Conservation (phyloP, 306 rosid species). For the Cicer pinnatifidum region DNA sequence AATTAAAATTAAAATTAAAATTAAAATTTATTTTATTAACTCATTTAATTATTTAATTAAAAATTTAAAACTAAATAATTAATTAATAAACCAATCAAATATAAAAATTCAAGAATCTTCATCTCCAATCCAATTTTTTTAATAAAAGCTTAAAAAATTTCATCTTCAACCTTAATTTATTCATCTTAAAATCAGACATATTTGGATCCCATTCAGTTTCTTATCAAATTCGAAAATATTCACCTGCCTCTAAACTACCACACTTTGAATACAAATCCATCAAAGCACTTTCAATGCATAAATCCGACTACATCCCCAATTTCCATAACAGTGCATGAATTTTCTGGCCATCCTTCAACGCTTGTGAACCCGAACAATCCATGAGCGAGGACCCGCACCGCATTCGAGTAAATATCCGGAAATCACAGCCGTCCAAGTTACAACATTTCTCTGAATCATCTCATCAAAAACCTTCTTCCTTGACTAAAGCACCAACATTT, state of each 20-base stretch:
- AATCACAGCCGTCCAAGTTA: constrained; percentile 89
- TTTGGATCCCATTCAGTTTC: too few relatives aligned
- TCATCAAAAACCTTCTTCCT: constrained; percentile 75
- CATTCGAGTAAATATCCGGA: constrained; percentile 73
- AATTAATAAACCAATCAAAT: too few relatives aligned
- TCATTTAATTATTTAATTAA: too few relatives aligned
- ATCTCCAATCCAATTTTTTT: too few relatives aligned
- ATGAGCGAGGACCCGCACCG: constrained; percentile 56
- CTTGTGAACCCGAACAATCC: constrained; percentile 87
- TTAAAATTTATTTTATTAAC: too few relatives aligned
- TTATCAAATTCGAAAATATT: too few relatives aligned
- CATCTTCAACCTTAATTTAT: too few relatives aligned
- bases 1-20: too few relatives aligned
- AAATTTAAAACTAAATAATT: too few relatives aligned
- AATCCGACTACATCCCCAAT: constrained; percentile 71
- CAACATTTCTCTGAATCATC: constrained; percentile 78
- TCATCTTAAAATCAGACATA: too few relatives aligned
- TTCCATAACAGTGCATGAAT: constrained; percentile 81
- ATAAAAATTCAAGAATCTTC: too few relatives aligned
- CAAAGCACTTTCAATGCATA: constrained; percentile 81
- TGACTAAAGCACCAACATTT: constrained; percentile 61
- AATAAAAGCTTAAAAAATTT: too few relatives aligned
- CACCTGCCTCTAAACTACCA: constrained; percentile 68
- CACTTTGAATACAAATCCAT: constrained; percentile 94
- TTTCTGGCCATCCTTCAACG: constrained; percentile 68